Conservation (phyloP, 2,329 filamentous ascomycete genomes). For the Phyllosticta paracitricarpa region DNA sequence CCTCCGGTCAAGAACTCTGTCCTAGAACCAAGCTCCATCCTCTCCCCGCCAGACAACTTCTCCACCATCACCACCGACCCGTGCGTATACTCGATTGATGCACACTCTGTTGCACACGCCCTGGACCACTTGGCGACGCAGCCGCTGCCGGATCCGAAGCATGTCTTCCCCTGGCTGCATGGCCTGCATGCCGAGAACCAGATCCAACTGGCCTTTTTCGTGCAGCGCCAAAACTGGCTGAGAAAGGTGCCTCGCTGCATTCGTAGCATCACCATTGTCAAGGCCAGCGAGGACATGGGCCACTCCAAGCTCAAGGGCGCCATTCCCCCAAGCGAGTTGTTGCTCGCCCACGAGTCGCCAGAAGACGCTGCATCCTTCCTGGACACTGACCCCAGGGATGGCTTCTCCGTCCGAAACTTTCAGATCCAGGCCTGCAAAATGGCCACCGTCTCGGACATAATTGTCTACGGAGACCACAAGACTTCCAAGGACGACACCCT, state of each 20-base stretch:
- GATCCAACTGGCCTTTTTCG: conserved; percentile 83
- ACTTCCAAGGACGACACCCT: conserved; percentile 53
- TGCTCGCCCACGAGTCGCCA: conserved; percentile 42
- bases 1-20: conserved; percentile 48
- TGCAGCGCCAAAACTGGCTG: conserved; percentile 60
- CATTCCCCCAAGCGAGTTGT: conserved; percentile 68
- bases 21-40: conserved; percentile 54
- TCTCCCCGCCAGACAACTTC: conserved; percentile 56
- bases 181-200: conserved; percentile 83
- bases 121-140: conserved; percentile 68
- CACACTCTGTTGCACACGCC: conserved; percentile 58
- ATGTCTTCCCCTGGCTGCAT: conserved; percentile 94
- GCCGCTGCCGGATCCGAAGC: conserved; percentile 71
- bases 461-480: conserved; percentile 75
- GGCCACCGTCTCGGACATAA: conserved; percentile 79
- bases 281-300: conserved; percentile 71
- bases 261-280: conserved; percentile 75
- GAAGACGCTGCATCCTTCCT: conserved; percentile 53
- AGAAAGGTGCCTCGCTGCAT: conserved; percentile 66
- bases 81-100: conserved; percentile 63
- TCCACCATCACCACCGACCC: conserved; percentile 41
- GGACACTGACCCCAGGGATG: conserved; percentile 75
- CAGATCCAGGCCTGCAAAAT: conserved; percentile 89
- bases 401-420: conserved; percentile 94
- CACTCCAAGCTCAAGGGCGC: conserved; percentile 76